Conservation (phyloP, 1,284 basidiomycete species). For the Cystobasidiaceae sp. region DNA sequence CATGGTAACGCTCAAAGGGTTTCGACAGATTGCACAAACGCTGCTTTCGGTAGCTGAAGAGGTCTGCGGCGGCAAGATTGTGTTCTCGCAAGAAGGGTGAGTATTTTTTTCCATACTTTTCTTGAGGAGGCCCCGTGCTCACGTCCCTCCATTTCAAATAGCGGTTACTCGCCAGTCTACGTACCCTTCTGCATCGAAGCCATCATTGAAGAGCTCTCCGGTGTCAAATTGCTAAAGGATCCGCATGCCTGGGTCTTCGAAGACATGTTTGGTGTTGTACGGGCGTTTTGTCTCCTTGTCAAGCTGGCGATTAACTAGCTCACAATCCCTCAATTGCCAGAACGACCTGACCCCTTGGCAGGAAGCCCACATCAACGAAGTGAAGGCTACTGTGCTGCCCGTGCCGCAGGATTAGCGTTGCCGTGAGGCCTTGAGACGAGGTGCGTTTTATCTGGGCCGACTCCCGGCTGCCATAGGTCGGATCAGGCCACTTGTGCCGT, state of each 20-base stretch:
- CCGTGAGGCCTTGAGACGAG: too few species aligned
- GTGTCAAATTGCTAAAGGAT: not conserved
- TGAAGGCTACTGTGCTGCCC: too few species aligned
- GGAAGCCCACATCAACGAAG: not conserved
- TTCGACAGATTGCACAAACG: not conserved
- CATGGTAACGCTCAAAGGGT: not conserved
- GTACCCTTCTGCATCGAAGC: constrained; percentile 7
- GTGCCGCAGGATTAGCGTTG: too few species aligned
- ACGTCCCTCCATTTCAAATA: not conserved
- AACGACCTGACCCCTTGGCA: not conserved
- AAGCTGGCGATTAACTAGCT: not conserved
- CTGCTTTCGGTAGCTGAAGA: not conserved
- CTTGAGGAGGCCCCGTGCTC: not conserved
- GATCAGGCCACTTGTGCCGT: too few species aligned
- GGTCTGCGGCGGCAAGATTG: not conserved
- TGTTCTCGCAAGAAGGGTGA: not conserved
- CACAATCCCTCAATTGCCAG: not conserved
- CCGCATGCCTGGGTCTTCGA: not conserved
- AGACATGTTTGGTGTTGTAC: not conserved
- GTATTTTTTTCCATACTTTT: not conserved
- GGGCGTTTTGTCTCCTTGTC: not conserved
- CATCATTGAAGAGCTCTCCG: not conserved
- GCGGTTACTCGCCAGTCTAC: constrained; percentile 1
- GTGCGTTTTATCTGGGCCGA: too few species aligned
- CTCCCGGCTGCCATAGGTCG: too few species aligned